Conservation (phyloP, 352 stramenopile species). For the Aphanomyces astaci region DNA sequence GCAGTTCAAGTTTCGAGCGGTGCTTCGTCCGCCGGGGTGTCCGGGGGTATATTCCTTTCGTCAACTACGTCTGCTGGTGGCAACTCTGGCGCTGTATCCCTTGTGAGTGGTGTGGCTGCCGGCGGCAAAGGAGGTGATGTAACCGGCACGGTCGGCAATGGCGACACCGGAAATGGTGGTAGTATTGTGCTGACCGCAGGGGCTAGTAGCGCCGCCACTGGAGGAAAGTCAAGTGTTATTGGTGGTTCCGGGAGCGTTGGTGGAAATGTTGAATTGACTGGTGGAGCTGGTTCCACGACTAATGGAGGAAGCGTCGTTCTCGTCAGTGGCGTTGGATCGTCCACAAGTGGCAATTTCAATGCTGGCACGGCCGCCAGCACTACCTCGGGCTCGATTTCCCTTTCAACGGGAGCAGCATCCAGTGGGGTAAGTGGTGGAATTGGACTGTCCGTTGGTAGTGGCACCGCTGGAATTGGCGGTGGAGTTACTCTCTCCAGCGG, state of each 20-base stretch:
- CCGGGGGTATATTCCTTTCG: slow-evolving; percentile 38
- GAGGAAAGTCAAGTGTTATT: neutral
- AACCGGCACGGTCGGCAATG: slow-evolving; percentile 29
- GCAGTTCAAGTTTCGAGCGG: slow-evolving; percentile 49
- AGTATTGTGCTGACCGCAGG: slow-evolving; percentile 60
- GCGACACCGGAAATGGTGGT: slow-evolving; percentile 35
- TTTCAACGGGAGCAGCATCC: slow-evolving; percentile 40
- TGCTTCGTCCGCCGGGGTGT: slow-evolving; percentile 40
- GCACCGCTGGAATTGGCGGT: slow-evolving; percentile 48
- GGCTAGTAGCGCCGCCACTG: slow-evolving; percentile 38
- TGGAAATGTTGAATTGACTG: slow-evolving; percentile 53
- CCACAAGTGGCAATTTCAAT: slow-evolving; percentile 49
- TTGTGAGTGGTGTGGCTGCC: slow-evolving; percentile 32
- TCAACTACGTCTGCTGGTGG: slow-evolving; percentile 33
- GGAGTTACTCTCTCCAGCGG: slow-evolving; percentile 58
- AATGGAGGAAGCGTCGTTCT: slow-evolving; percentile 43
- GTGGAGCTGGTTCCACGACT: slow-evolving; percentile 37
- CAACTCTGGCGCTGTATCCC: slow-evolving; percentile 30
- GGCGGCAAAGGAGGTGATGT: slow-evolving; percentile 44
- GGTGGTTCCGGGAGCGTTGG: slow-evolving; percentile 31
- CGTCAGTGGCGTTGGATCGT: slow-evolving; percentile 57
- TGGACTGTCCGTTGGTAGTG: slow-evolving; percentile 55
- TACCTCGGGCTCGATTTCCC: slow-evolving; percentile 41
- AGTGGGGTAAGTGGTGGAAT: slow-evolving; percentile 47
- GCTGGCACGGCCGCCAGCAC: slow-evolving; percentile 40